These are phyloP conservation scores for Vitis riparia DNA, from an alignment of 164 flowering plant species.

Conservation along the genomic window DNA sequence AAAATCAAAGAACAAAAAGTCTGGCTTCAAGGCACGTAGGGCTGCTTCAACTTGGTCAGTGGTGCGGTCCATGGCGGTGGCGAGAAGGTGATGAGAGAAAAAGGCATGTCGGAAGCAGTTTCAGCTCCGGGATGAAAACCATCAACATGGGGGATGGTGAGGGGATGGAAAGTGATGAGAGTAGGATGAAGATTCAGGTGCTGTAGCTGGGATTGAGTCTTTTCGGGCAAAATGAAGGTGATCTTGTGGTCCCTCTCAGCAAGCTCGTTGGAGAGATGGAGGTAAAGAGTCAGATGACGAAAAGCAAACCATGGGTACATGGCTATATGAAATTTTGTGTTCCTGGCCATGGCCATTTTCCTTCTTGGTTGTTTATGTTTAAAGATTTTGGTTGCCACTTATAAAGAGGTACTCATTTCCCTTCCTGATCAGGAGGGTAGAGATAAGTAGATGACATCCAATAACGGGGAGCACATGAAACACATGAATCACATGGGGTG, in stretches of 20 bases:
- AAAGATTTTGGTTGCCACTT: neutral
- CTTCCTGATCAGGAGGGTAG: too few relatives aligned
- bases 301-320: slow-evolving; percentile 65
- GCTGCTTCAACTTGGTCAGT: too few relatives aligned
- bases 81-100: slow-evolving; percentile 11
- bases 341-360: slow-evolving; percentile 19
- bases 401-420: neutral
- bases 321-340: slow-evolving; percentile 26
- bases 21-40: slow-evolving; percentile 25
- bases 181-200: slow-evolving; percentile 33
- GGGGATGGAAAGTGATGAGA: slow-evolving; percentile 32
- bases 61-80: neutral
- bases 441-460: too few relatives aligned
- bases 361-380: slow-evolving; percentile 4
- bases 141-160: slow-evolving; percentile 40
- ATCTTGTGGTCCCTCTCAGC: slow-evolving; percentile 39
- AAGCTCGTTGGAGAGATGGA: slow-evolving; percentile 48
- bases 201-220: slow-evolving; percentile 20
- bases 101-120: slow-evolving; percentile 50
- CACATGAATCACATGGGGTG: too few relatives aligned
- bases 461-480: too few relatives aligned
- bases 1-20: slow-evolving; percentile 38
- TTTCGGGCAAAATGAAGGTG: slow-evolving; percentile 42
- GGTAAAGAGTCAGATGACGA: slow-evolving; percentile 54
- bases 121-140: slow-evolving; percentile 52